phyloP scores from a whole-genome alignment of 768 basidiomycete species.

The Lactarius indigo region DNA sequence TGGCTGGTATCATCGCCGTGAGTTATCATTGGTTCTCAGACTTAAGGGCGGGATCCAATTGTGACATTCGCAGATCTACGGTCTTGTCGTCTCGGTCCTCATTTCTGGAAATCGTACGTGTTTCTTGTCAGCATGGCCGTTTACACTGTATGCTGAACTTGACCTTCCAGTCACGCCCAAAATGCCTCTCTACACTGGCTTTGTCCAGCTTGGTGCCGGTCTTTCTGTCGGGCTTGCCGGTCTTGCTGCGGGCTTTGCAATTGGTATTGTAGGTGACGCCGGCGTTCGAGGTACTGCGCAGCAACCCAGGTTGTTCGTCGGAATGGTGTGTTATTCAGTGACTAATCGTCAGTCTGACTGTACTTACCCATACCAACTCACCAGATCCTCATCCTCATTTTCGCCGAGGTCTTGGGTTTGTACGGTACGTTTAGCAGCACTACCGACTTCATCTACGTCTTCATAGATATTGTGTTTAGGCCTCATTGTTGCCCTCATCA shows the following conservation, averaged over 20 bases:
- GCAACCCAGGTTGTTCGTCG: slow-evolving; percentile 90
- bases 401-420: slow-evolving; percentile 89
- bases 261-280: slow-evolving; percentile 98
- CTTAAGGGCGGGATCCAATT: neutral
- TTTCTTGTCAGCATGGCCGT: slow-evolving; percentile 34
- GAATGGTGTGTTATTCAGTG: slow-evolving; percentile 58
- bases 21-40: slow-evolving; percentile 75
- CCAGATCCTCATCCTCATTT: slow-evolving; percentile 84
- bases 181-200: slow-evolving; percentile 77
- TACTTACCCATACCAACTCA: neutral
- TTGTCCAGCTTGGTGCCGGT: slow-evolving; percentile 92
- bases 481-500: slow-evolving; percentile 51
- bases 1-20: slow-evolving; percentile 99
- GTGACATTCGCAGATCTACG: slow-evolving; percentile 82
- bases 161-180: slow-evolving; percentile 10
- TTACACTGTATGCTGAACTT: neutral
- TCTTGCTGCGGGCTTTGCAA: slow-evolving; percentile 95
- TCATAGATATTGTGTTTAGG: slow-evolving; percentile 25
- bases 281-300: slow-evolving; percentile 98
- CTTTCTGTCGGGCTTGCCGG: slow-evolving; percentile 91
- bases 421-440: slow-evolving; percentile 49
- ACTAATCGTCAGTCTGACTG: neutral
- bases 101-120: slow-evolving; percentile 79
- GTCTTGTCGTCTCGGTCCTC: slow-evolving; percentile 96
- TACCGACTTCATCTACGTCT: neutral